Evolutionary conservation across 805 yeast genomes (phyloP).

Genomic region (Saturnispora quitensis): DNA sequence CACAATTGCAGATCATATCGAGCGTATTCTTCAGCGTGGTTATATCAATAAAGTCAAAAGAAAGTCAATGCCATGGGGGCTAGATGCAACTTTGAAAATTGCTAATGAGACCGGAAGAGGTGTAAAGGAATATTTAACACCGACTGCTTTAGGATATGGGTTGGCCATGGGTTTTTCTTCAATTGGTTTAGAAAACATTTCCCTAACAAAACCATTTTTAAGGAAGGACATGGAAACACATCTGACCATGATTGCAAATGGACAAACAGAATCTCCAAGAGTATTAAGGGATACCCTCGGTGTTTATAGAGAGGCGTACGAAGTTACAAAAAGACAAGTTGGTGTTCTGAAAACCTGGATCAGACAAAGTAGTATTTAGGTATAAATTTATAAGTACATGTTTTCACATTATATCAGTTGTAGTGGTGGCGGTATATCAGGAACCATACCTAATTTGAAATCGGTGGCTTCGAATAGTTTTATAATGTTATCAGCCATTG

Average conservation of each 20-base stretch:
- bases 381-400: background rate
- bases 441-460: slow-evolving; percentile 56
- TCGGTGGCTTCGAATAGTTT: slow-evolving; percentile 50
- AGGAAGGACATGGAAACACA: slow-evolving; percentile 66
- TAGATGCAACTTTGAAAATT: background rate
- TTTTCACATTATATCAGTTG: slow-evolving; percentile 20
- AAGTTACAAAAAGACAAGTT: slow-evolving; percentile 4
- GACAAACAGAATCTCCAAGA: slow-evolving; percentile 40
- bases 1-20: slow-evolving; percentile 96
- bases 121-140: slow-evolving; percentile 44
- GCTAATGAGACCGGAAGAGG: slow-evolving; percentile 29
- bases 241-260: slow-evolving; percentile 60
- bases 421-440: slow-evolving; percentile 65
- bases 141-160: slow-evolving; percentile 78
- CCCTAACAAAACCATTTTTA: slow-evolving; percentile 82
- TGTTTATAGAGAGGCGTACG: slow-evolving; percentile 56
- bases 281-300: slow-evolving; percentile 48
- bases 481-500: slow-evolving; percentile 20
- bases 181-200: slow-evolving; percentile 59
- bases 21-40: slow-evolving; percentile 58
- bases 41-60: slow-evolving; percentile 44
- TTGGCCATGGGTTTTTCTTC: slow-evolving; percentile 81
- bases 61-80: slow-evolving; percentile 5
- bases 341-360: slow-evolving; percentile 1
- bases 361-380: background rate